Conservation (phyloP, 2,329 filamentous ascomycete species). For the Nectriaceae sp. region DNA sequence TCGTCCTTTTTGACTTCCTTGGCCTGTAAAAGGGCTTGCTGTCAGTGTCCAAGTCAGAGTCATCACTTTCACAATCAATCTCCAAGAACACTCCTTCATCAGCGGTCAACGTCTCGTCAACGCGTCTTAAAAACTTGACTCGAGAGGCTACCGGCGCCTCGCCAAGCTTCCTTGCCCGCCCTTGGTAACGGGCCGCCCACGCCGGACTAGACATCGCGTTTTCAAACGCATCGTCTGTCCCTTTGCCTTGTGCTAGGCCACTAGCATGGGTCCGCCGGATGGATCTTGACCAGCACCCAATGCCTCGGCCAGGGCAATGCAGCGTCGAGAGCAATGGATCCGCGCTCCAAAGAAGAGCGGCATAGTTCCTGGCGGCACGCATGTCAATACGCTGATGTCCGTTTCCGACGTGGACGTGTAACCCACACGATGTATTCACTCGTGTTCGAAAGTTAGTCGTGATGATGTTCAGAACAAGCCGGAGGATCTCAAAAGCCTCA, state of each 20-base stretch:
- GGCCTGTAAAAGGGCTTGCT: constrained; percentile 19
- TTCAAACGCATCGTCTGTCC: constrained; percentile 5
- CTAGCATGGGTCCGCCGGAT: constrained; percentile 10
- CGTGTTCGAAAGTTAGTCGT: constrained; percentile 32
- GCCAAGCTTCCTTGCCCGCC: constrained; percentile 27
- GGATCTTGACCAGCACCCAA: constrained; percentile 4
- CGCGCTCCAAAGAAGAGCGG: constrained; percentile 36
- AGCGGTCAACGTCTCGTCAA: neutral
- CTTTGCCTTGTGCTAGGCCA: constrained; percentile 4
- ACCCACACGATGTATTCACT: constrained; percentile 35
- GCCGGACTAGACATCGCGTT: neutral
- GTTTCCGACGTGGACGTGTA: constrained; percentile 41
- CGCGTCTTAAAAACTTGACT: constrained; percentile 1
- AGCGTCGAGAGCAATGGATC: constrained; percentile 39
- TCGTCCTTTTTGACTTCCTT: constrained; percentile 4
- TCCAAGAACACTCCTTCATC: neutral
- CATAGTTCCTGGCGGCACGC: constrained; percentile 30
- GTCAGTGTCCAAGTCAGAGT: constrained; percentile 14
- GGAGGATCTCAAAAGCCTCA: constrained; percentile 30
- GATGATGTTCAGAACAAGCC: constrained; percentile 33
- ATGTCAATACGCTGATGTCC: constrained; percentile 33
- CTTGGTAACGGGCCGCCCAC: constrained; percentile 16
- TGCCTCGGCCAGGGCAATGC: constrained; percentile 34
- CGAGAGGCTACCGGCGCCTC: constrained; percentile 18
- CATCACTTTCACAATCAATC: constrained; percentile 12